Percentiles rank a stretch among this genome's conserved stretches.
Evolutionary conservation across 345 rosid genomes (phyloP).

Genomic region (Euphorbia peplus): DNA sequence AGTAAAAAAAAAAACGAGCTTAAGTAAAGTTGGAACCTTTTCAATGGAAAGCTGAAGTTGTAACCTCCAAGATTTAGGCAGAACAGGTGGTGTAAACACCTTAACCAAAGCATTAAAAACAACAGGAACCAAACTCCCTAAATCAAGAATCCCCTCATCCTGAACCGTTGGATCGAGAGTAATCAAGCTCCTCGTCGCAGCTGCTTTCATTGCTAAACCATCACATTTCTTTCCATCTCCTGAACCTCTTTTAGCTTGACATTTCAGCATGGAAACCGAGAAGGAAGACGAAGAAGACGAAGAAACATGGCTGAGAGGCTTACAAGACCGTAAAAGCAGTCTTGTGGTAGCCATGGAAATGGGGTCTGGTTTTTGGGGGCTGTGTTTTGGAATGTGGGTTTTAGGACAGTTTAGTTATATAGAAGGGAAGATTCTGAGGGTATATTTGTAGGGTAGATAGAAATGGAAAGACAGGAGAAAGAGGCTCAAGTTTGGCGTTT

Average conservation of each 20-base stretch:
- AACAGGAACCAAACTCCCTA: slow-evolving; percentile 23
- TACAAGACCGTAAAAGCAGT: slow-evolving; percentile 26
- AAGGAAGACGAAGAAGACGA: slow-evolving; percentile 23
- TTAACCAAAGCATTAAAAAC: slow-evolving; percentile 17
- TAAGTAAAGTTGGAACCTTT: slow-evolving; percentile 9
- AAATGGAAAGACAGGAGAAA: background rate
- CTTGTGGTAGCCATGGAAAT: slow-evolving; percentile 40
- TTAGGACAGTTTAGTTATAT: slow-evolving; percentile 14
- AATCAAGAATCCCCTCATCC: background rate
- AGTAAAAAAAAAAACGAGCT: no score
- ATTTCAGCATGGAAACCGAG: slow-evolving; percentile 16
- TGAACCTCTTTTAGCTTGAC: slow-evolving; percentile 14
- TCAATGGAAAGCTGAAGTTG: slow-evolving; percentile 38
- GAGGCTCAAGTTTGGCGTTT: background rate
- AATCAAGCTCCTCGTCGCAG: slow-evolving; percentile 18
- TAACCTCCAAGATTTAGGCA: slow-evolving; percentile 26
- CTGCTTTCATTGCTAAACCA: slow-evolving; percentile 27
- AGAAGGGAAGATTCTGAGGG: slow-evolving; percentile 46
- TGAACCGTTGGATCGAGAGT: slow-evolving; percentile 22
- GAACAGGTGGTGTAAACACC: slow-evolving; percentile 22
- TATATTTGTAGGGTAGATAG: slow-evolving; percentile 28
- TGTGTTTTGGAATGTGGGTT: background rate
- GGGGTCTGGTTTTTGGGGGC: background rate
- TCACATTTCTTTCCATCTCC: slow-evolving; percentile 28
- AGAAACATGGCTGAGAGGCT: slow-evolving; percentile 7